These are phyloP conservation scores for Iodosphaeria phyllophila DNA, from an alignment of 2,329 filamentous ascomycete genomes.

Conservation along the genomic window DNA sequence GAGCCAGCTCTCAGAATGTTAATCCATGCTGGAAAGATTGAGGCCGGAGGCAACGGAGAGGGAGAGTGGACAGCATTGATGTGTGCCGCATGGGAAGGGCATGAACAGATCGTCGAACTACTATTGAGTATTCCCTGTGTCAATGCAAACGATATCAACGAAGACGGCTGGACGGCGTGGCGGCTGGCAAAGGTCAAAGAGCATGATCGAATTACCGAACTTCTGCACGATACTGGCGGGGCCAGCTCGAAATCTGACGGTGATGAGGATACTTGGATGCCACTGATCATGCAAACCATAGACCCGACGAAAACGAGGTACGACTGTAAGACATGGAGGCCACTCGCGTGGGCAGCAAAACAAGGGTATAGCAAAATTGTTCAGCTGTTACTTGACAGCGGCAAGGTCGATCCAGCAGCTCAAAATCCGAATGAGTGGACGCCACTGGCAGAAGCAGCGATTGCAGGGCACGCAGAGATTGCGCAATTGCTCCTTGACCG, in stretches of 20 bases:
- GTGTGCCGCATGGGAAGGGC: neutral
- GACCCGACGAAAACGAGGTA: no score
- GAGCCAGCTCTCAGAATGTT: no score
- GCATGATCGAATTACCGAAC: no score
- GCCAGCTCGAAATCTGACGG: no score
- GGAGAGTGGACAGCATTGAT: no score
- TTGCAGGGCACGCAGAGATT: neutral
- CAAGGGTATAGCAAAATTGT: neutral
- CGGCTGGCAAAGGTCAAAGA: no score
- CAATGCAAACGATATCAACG: conserved; percentile 1
- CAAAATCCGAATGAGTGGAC: conserved; percentile 1
- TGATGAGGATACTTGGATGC: no score
- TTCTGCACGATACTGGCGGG: no score
- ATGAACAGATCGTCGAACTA: conserved; percentile 1
- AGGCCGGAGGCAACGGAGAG: no score
- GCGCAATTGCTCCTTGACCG: neutral
- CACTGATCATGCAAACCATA: no score
- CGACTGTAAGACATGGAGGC: no score
- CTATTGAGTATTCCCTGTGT: neutral
- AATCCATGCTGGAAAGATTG: no score
- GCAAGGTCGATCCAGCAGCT: conserved; percentile 1
- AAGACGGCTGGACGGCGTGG: neutral
- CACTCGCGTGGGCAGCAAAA: neutral
- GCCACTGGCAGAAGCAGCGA: neutral
- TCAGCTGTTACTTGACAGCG: conserved; percentile 1